A percentile compares a stretch with the other conserved stretches of the same genome.
phyloP scores from a whole-genome alignment of 2,329 filamentous ascomycete genomes.

The Capronia americana region DNA sequence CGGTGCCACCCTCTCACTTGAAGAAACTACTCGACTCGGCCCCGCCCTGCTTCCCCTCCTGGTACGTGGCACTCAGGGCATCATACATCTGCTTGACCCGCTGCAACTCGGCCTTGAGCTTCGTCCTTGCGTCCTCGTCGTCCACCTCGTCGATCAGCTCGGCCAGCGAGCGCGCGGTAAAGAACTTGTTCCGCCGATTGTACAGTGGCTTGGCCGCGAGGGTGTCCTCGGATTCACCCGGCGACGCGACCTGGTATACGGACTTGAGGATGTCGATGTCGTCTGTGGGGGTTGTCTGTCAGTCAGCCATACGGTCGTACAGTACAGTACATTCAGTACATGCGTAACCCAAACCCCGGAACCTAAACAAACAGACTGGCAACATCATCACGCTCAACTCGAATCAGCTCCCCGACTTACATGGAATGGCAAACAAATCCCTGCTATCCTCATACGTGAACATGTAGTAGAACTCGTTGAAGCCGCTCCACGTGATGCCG shows the following conservation, averaged over 20 bases:
- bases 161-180: slow-evolving; percentile 42
- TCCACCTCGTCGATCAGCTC: slow-evolving; percentile 43
- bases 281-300: slow-evolving; percentile 13
- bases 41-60: slow-evolving; percentile 52
- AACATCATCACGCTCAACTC: not conserved
- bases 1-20: slow-evolving; percentile 11
- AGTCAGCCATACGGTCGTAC: too few relatives aligned
- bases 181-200: slow-evolving; percentile 64
- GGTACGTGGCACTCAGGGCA: slow-evolving; percentile 56
- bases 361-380: too few relatives aligned
- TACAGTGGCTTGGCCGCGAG: slow-evolving; percentile 55
- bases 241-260: slow-evolving; percentile 59
- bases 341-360: too few relatives aligned
- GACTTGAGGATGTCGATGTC: slow-evolving; percentile 64
- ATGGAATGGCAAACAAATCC: slow-evolving; percentile 62
- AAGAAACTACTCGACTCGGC: slow-evolving; percentile 33
- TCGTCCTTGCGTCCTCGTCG: slow-evolving; percentile 45
- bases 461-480: slow-evolving; percentile 63
- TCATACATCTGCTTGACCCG: slow-evolving; percentile 59
- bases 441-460: slow-evolving; percentile 66
- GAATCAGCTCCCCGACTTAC: slow-evolving; percentile 42
- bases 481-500: slow-evolving; percentile 65
- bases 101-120: slow-evolving; percentile 51
- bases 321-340: too few relatives aligned
- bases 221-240: slow-evolving; percentile 44